phyloP scores from a whole-genome alignment of 495 filamentous ascomycete species.

The Pyrenula massariospora region DNA sequence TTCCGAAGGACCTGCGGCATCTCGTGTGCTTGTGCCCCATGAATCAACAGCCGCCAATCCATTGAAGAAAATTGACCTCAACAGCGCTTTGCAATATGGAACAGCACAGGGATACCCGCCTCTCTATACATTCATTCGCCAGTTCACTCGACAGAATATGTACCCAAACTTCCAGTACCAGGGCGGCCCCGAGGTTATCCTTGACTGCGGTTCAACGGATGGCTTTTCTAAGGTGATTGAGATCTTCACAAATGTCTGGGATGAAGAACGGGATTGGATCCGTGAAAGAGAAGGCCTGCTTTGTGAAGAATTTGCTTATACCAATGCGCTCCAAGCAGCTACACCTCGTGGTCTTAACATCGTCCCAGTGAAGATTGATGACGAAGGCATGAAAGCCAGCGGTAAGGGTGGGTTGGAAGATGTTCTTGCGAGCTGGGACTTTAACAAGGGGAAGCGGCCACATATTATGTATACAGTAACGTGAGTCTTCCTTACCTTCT shows the following conservation, averaged over 20 bases:
- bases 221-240: constrained; percentile 69
- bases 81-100: constrained; percentile 79
- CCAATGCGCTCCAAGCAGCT: constrained; percentile 56
- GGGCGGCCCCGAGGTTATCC: constrained; percentile 60
- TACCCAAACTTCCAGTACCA: constrained; percentile 73
- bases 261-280: constrained; percentile 50
- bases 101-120: constrained; percentile 65
- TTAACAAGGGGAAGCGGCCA: constrained; percentile 55
- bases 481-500: constrained; percentile 33
- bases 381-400: constrained; percentile 55
- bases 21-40: constrained; percentile 62
- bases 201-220: constrained; percentile 75
- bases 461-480: constrained; percentile 86
- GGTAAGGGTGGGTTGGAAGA: constrained; percentile 66
- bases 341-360: constrained; percentile 59
- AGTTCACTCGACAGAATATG: constrained; percentile 64
- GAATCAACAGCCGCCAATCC: constrained; percentile 38
- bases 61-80: constrained; percentile 62
- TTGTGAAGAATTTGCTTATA: constrained; percentile 69
- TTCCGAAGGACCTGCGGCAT: constrained; percentile 13
- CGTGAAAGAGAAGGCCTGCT: constrained; percentile 58
- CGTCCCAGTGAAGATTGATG: constrained; percentile 62
- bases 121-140: constrained; percentile 59
- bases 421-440: constrained; percentile 73
- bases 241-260: constrained; percentile 63